A percentile compares a stretch with the other conserved stretches of the same genome.
Evolutionary conservation across 768 basidiomycete genomes (phyloP).

Genomic region (Russula abietina): DNA sequence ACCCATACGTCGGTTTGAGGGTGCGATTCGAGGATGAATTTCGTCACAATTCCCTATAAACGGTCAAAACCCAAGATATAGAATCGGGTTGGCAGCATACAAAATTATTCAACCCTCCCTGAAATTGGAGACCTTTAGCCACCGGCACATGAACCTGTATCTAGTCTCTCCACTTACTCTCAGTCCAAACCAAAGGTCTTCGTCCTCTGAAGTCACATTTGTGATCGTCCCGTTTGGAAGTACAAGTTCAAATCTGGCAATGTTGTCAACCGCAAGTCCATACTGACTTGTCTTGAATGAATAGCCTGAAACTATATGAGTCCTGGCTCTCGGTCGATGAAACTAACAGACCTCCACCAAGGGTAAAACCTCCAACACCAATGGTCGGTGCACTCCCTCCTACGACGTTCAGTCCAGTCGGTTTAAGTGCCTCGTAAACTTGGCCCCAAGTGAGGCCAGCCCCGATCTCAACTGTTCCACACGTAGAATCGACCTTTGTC

Average conservation of each 20-base stretch:
- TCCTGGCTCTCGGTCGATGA: too few species aligned
- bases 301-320: too few species aligned
- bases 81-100: background rate
- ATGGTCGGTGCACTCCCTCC: too few species aligned
- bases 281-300: too few species aligned
- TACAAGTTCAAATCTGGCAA: slow-evolving; percentile 28
- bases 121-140: background rate
- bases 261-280: slow-evolving; percentile 4
- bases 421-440: background rate
- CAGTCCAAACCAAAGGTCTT: slow-evolving; percentile 1
- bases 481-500: background rate
- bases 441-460: background rate
- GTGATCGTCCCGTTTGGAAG: slow-evolving; percentile 27
- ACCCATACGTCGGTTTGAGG: slow-evolving; percentile 28
- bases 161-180: background rate
- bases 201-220: too few species aligned
- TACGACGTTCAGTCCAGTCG: too few species aligned
- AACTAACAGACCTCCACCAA: too few species aligned
- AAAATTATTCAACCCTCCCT: slow-evolving; percentile 23
- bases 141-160: too few species aligned
- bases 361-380: too few species aligned
- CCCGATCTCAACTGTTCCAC: slow-evolving; percentile 1
- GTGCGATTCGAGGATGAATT: slow-evolving; percentile 24
- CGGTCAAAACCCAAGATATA: background rate
- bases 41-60: slow-evolving; percentile 15